phyloP scores from a whole-genome alignment of 2,329 filamentous ascomycete genomes.

The Aureobasidium sp. region DNA sequence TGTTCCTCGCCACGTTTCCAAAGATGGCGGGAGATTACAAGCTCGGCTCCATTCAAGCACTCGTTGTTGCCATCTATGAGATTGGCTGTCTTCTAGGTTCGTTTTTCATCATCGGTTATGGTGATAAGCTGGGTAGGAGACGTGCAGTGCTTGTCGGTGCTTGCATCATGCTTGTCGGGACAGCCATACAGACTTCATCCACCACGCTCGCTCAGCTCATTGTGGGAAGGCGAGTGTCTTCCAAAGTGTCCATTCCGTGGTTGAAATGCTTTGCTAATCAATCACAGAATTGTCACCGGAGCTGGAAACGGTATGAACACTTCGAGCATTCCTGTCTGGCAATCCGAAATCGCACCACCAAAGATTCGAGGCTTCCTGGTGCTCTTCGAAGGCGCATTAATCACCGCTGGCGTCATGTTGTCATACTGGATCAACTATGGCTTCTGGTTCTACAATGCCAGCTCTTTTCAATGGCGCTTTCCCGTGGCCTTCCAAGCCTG shows the following conservation, averaged over 20 bases:
- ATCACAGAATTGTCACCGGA: constrained; percentile 43
- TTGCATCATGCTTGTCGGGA: constrained; percentile 30
- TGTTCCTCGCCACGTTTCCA: neutral
- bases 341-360: constrained; percentile 31
- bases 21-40: constrained; percentile 7
- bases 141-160: constrained; percentile 22
- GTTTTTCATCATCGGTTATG: constrained; percentile 21
- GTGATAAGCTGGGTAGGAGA: constrained; percentile 20
- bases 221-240: constrained; percentile 21
- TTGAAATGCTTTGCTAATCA: constrained; percentile 1
- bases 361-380: constrained; percentile 31
- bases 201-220: constrained; percentile 31
- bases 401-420: constrained; percentile 29
- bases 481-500: constrained; percentile 45
- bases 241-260: neutral
- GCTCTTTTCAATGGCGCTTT: constrained; percentile 44
- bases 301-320: constrained; percentile 30
- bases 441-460: constrained; percentile 48
- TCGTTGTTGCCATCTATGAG: constrained; percentile 13
- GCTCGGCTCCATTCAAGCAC: constrained; percentile 1
- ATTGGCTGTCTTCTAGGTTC: constrained; percentile 23
- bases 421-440: constrained; percentile 36
- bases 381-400: constrained; percentile 30
- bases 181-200: constrained; percentile 27
- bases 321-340: constrained; percentile 35